Evolutionary conservation across 2,329 filamentous ascomycete genomes (phyloP), one percentile per base, ranked within the genome.

Genomic region (Aspergillaceae sp.): DNA sequence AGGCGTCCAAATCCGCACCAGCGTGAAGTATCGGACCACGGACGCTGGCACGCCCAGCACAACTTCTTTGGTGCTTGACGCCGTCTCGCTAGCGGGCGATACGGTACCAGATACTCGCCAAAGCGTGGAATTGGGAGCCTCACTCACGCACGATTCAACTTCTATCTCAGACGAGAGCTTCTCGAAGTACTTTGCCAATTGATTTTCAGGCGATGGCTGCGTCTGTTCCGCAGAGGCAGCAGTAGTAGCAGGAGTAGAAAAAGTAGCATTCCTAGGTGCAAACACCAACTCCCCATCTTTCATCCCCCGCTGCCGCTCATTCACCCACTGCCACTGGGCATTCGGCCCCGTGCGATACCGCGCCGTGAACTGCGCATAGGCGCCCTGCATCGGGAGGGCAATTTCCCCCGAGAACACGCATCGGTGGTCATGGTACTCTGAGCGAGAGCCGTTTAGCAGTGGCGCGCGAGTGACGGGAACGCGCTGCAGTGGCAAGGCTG

Each of bases 1-100:
- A 1, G 89, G 84, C 32, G 77, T 78, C 80, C 83, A 92, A 3
- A 87, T 73, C 11, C 89, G 80, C 4, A 94, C 82, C 8, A 95
- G 68, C 5, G 87, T 81, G 62, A 95, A 91, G 81, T 88, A 94
- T 55, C 85, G 83, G 59, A 77, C 76, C 43, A 78, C 67, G 37
- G 78, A 76, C 57, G 77, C 83, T 0, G 86, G 84, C 1, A 69
- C 68, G 0, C 87, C 87, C 1, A 94, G 66, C 2, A 70, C 65
- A 29, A 82, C 62, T 41, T 75, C 70, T 29, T 74, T 76, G 45
- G 75, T 74, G 0, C 77, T 73, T 3, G 87, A 85, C 3, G 72
- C 62, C 0, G 74, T 77, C 19, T 76, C 67, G 7, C 53, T 26
- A 1, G 82, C 80, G 4, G 77, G 69, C 33, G 69, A 63, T 2